These are phyloP conservation scores for Cutaneotrichosporon sp. DNA, from an alignment of 1,284 basidiomycete species.

Conservation along the genomic window DNA sequence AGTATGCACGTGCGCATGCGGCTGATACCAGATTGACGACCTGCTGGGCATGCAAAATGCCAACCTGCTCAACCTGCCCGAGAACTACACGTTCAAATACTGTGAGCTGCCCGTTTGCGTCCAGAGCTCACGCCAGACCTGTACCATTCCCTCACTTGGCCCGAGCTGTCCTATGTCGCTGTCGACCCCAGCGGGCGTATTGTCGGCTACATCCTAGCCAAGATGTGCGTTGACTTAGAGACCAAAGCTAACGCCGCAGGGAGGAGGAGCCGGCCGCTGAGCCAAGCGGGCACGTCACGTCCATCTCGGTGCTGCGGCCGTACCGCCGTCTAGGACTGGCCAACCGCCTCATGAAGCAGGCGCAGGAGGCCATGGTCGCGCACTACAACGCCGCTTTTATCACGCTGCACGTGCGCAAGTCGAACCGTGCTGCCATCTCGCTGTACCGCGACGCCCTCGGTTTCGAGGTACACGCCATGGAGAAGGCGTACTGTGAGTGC, in stretches of 20 bases:
- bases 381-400: slow-evolving; percentile 71
- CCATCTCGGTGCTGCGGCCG: slow-evolving; percentile 78
- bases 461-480: slow-evolving; percentile 68
- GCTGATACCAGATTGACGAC: slow-evolving; percentile 52
- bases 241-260: slow-evolving; percentile 48
- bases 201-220: slow-evolving; percentile 90
- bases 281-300: slow-evolving; percentile 79
- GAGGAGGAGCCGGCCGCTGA: slow-evolving; percentile 63
- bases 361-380: slow-evolving; percentile 80
- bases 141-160: slow-evolving; percentile 86
- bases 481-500: slow-evolving; percentile 74
- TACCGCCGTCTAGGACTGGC: slow-evolving; percentile 80
- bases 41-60: slow-evolving; percentile 86
- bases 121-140: slow-evolving; percentile 57
- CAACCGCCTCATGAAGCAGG: slow-evolving; percentile 78
- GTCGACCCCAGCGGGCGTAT: slow-evolving; percentile 83
- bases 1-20: slow-evolving; percentile 4
- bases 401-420: slow-evolving; percentile 78
- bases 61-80: slow-evolving; percentile 79
- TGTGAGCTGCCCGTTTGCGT: slow-evolving; percentile 54
- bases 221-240: slow-evolving; percentile 60
- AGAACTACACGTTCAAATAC: slow-evolving; percentile 80
- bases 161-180: slow-evolving; percentile 87
- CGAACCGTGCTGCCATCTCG: slow-evolving; percentile 75
- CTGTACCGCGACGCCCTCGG: slow-evolving; percentile 79